phyloP scores from a whole-genome alignment of 345 rosid species.

The Carallia pectinifolia region DNA sequence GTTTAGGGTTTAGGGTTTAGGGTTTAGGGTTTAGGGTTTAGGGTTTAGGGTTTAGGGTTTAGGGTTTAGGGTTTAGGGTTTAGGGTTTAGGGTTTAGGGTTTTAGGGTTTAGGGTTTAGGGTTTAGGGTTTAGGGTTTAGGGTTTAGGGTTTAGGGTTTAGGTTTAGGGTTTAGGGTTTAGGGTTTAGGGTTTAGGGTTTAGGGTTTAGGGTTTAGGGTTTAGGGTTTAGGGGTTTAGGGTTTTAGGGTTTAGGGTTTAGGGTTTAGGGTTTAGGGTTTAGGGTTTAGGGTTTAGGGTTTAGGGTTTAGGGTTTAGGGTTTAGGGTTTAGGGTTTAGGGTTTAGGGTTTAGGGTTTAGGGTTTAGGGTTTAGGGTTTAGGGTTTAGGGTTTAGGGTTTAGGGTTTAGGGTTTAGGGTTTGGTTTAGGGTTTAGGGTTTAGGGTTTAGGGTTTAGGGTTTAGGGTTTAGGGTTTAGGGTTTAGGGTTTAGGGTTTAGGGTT shows the following conservation, averaged over 20 bases:
- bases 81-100: constrained; percentile 28
- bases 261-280: constrained; percentile 17
- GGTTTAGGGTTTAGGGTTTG: constrained; percentile 26
- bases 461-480: constrained; percentile 27
- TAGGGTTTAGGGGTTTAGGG: constrained; percentile 17
- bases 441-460: constrained; percentile 25
- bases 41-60: too few species aligned
- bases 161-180: constrained; percentile 26
- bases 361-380: constrained; percentile 25
- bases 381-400: neutral
- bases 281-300: constrained; percentile 21
- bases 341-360: constrained; percentile 18
- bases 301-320: constrained; percentile 31
- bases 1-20: too few species aligned
- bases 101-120: constrained; percentile 20
- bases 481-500: constrained; percentile 24
- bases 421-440: constrained; percentile 32
- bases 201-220: constrained; percentile 26
- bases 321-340: constrained; percentile 17
- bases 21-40: too few species aligned
- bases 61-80: constrained; percentile 14
- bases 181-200: constrained; percentile 23
- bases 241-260: constrained; percentile 19
- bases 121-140: constrained; percentile 15
- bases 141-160: constrained; percentile 26